phyloP scores from a whole-genome alignment of 306 rosid genomes.

The Begonia fuchsioides region DNA sequence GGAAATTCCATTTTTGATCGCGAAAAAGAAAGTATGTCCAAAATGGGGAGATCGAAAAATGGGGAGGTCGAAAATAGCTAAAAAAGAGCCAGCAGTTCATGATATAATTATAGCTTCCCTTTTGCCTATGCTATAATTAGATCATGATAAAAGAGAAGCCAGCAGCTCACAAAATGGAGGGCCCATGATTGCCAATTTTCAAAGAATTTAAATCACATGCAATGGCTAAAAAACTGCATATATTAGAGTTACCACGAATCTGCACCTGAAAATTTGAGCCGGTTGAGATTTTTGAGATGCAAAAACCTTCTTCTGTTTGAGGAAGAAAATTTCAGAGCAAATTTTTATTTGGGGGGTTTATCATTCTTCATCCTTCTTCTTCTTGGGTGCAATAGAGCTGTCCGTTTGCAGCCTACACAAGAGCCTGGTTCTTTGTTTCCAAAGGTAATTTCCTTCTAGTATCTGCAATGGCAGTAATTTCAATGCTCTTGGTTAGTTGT shows the following conservation, averaged over 20 bases:
- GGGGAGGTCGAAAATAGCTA: too few relatives aligned
- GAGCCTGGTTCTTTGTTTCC: too few relatives aligned
- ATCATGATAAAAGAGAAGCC: not conserved
- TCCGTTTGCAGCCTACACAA: conserved; percentile 22
- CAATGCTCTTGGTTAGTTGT: not conserved
- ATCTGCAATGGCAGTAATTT: too few relatives aligned
- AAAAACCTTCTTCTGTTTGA: not conserved
- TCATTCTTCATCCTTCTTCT: not conserved
- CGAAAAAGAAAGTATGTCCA: too few relatives aligned
- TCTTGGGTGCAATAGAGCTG: not conserved
- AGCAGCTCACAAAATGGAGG: not conserved
- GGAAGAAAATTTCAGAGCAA: not conserved
- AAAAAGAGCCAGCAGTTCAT: too few relatives aligned
- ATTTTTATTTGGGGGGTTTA: not conserved
- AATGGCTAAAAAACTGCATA: not conserved
- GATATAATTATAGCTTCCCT: too few relatives aligned
- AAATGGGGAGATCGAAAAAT: not conserved
- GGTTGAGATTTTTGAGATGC: not conserved
- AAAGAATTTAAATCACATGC: not conserved
- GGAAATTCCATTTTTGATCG: not conserved
- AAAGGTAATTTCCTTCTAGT: too few relatives aligned
- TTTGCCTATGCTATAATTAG: not conserved
- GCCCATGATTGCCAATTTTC: not conserved
- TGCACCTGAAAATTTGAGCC: not conserved
- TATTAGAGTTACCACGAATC: not conserved